Conservation (phyloP, 108 stramenopile species). For the Fragilariopsis cylindrus region DNA sequence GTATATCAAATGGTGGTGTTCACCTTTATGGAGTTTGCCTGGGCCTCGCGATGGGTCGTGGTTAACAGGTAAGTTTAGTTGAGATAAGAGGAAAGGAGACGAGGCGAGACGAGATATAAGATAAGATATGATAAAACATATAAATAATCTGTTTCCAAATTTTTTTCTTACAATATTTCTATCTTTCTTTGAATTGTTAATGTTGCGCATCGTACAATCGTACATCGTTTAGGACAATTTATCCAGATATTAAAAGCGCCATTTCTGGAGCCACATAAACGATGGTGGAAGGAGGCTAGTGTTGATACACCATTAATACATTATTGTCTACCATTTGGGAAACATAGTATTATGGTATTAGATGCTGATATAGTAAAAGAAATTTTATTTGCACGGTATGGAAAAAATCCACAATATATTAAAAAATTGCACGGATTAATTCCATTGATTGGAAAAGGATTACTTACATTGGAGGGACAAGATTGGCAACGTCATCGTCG, state of each 20-base stretch:
- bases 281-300: conserved; percentile 60
- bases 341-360: conserved; percentile 35
- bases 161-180: too few species aligned
- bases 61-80: not conserved
- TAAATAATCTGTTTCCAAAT: too few species aligned
- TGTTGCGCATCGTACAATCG: too few species aligned
- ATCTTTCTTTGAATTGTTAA: too few species aligned
- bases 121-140: too few species aligned
- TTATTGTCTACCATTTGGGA: conserved; percentile 43
- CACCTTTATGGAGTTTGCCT: conserved; percentile 5
- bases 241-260: conserved; percentile 31
- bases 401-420: conserved; percentile 32
- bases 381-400: conserved; percentile 42
- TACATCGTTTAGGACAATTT: conserved; percentile 26
- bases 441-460: conserved; percentile 45
- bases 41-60: conserved; percentile 1
- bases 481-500: conserved; percentile 63
- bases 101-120: not conserved
- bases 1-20: not conserved
- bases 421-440: conserved; percentile 25
- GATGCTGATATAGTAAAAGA: conserved; percentile 34
- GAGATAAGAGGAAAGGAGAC: not conserved
- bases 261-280: conserved; percentile 51
- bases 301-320: conserved; percentile 46
- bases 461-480: conserved; percentile 57